Conservation (phyloP, 2,329 filamentous ascomycete species). For the Aspergillus sp. region DNA sequence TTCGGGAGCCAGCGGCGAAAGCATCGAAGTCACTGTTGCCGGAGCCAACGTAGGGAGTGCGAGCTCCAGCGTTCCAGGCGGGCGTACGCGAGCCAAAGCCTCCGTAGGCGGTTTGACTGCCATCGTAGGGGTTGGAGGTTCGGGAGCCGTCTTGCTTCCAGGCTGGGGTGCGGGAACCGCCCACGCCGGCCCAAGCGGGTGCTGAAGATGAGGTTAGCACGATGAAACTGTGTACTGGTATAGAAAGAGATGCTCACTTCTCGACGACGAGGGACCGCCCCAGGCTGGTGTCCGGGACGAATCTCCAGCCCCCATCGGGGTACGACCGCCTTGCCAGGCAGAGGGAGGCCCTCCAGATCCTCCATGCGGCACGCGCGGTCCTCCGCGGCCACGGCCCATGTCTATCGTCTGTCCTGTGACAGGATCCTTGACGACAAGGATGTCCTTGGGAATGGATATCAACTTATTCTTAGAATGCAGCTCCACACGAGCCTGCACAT, state of each 20-base stretch:
- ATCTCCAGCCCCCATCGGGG: constrained; percentile 62
- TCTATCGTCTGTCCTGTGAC: constrained; percentile 77
- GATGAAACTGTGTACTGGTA: constrained; percentile 6
- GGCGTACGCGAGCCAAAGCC: constrained; percentile 64
- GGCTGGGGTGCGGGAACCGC: constrained; percentile 54
- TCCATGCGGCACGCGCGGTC: constrained; percentile 51
- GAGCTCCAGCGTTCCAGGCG: constrained; percentile 75
- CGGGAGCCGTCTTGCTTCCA: constrained; percentile 60
- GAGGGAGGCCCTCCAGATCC: constrained; percentile 47
- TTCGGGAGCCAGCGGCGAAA: constrained; percentile 72
- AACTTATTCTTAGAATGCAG: constrained; percentile 93
- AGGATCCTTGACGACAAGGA: constrained; percentile 80
- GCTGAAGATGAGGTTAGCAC: constrained; percentile 32
- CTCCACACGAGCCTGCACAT: constrained; percentile 82
- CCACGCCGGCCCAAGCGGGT: constrained; percentile 45
- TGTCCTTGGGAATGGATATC: constrained; percentile 77
- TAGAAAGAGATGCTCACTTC: constrained; percentile 56
- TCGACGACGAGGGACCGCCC: constrained; percentile 58
- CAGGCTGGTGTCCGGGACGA: constrained; percentile 75
- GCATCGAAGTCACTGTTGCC: constrained; percentile 67
- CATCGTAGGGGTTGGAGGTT: constrained; percentile 63
- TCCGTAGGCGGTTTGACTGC: constrained; percentile 76
- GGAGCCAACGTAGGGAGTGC: constrained; percentile 69
- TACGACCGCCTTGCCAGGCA: constrained; percentile 68
- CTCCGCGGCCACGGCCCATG: constrained; percentile 55